Evolutionary conservation across 768 basidiomycete species (phyloP), one percentile per base, ranked within the genome.

Genomic region (Pulveroboletus sp.): DNA sequence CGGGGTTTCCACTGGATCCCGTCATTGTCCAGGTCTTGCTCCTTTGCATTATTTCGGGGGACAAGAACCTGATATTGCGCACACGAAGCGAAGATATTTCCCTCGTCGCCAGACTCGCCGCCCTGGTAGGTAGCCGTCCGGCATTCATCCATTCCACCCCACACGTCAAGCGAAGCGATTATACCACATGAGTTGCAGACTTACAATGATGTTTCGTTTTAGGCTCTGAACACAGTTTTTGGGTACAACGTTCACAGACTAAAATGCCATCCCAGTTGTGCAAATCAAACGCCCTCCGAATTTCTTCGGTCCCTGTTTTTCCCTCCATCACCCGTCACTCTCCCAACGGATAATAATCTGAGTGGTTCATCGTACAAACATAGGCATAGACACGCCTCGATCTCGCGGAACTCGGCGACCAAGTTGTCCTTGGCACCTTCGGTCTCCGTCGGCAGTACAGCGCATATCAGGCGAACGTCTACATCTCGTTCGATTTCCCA

Each of bases 11-110:
- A 8, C 48, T 86, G 3, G 85, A 89, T 45, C 73, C 78, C 10
- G 76, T 80, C 44, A 75, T 87, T 35, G 66, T 88, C 19, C 84
- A 83, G 61, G 80, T 83, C 19, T 68, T 88, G 14, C 75, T 89
- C 26, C 75, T 84, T 4, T 85, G 78, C 61, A 71, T 89, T 40
- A 68, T 85, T 30, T 74, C 85, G 4, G 79, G 79, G 1, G 71
- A 82, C 56, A 81, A 76, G 54, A 74, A 87, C 62, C 68, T 89
- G 24, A 73, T 90, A 47, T 68, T 90, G 16, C 75, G 83, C 37
- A 79, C 85, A 2, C 73, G 71, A 11, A 81, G 83, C 54, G 83
- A 86, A 47, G 88, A 89, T 51, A 67, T 88, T 27, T 60, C 72
- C 22, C 61, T 81, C 8, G 80, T 86, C 23, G 74, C 76, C 29